Base-by-base conservation (phyloP, 176 grass and related monocot species). In the Olyra latifolia region DNA sequence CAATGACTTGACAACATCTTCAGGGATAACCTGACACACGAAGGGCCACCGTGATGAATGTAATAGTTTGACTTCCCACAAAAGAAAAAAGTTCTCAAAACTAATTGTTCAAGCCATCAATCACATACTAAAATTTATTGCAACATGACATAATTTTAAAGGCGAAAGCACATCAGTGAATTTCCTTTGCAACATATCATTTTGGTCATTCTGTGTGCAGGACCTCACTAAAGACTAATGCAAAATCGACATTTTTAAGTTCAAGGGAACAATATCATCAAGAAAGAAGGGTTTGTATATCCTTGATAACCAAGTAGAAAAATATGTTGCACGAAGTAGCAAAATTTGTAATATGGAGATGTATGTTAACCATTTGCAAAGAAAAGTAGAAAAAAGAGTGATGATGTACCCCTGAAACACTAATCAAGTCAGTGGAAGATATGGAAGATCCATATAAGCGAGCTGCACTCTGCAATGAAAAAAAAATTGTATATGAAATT, bases 401-500 rank as follows among this genome's bases (percentile, higher is more conserved):
- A 25, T 57, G 6, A 8, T 28, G 14, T 95, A 99, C 96, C 96
- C 95, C 96, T 71, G 92, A 99, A 89, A 99, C 96, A 82, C 90
- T 91, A 81, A 99, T 95, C 75, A 99, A 82, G 66, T 99, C 88
- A 48, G 45, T 70, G n/a, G 92, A 89, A 78, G 96, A 95, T 82
- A 95, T 88, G 50, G 90, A 93, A 69, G 92, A 99, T 74, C 92
- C 96, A 87, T 82, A 93, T 63, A 99, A 89, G 57, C 96, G 88
- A 84, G 96, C 92, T 76, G 96, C 96, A 86, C 96, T 99, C 96
- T 95, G 96, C 70, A 91, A 71, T 23, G 69, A 56, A 56, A 66
- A 14, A 66, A 66, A 38, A n/a, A n/a, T n/a, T 24, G 17, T 25
- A 80, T 42, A 86, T 77, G 1, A 28, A 75, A 48, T 23, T 85